Evolutionary conservation across 805 yeast genomes (phyloP).

Genomic region (Candida boleticola): DNA sequence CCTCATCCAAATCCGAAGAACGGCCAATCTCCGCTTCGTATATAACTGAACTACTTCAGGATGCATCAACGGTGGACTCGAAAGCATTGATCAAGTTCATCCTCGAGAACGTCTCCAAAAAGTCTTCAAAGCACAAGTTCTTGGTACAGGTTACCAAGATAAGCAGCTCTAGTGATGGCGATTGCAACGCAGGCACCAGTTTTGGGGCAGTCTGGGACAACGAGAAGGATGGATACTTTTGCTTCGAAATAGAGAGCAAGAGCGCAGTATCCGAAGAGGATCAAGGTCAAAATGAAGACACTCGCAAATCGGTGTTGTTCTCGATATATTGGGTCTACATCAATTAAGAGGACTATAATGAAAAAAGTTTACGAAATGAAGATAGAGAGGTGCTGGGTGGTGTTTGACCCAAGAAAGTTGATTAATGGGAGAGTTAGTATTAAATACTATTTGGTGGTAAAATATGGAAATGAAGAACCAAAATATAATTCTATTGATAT

Average conservation of each 20-base stretch:
- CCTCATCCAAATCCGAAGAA: constrained; percentile 13
- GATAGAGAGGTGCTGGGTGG: neutral
- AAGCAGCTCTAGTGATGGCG: constrained; percentile 16
- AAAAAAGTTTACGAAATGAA: neutral
- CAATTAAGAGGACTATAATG: neutral
- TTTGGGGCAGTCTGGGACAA: constrained; percentile 60
- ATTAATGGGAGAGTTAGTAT: too few species aligned
- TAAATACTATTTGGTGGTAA: too few species aligned
- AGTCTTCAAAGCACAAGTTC: constrained; percentile 58
- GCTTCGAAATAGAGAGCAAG: constrained; percentile 24
- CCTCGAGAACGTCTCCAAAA: constrained; percentile 33
- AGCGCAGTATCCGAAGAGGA: neutral
- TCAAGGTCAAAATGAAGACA: neutral
- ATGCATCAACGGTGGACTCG: constrained; percentile 6
- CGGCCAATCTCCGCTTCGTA: constrained; percentile 19
- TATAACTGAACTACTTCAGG: constrained; percentile 11
- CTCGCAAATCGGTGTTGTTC: constrained; percentile 1
- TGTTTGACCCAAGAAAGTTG: too few species aligned
- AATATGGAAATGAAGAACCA: neutral
- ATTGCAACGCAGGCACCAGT: constrained; percentile 26
- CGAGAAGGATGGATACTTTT: constrained; percentile 52
- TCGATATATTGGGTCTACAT: constrained; percentile 10
- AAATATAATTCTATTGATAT: too few species aligned
- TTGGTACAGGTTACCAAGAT: constrained; percentile 45
- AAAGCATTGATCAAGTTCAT: constrained; percentile 28